These are phyloP conservation scores for Begonia fuchsioides DNA, from an alignment of 306 rosid genomes.

Conservation along the genomic window DNA sequence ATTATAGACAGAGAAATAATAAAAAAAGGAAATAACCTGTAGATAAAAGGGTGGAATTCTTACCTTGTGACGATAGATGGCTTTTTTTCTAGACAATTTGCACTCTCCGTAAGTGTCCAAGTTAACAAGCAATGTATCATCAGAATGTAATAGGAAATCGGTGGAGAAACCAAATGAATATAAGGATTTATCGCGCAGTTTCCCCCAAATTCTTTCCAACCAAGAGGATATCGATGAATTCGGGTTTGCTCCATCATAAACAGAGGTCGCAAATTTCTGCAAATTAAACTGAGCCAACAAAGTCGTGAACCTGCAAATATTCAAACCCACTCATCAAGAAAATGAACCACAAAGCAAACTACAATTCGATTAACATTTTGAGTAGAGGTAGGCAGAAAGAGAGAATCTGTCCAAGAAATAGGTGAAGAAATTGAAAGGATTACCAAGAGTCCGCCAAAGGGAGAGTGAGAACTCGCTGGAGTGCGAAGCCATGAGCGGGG, in stretches of 20 bases:
- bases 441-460: slow-evolving; percentile 54
- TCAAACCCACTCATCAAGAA: slow-evolving; percentile 17
- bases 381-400: background rate
- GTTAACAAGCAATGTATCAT: slow-evolving; percentile 51
- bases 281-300: slow-evolving; percentile 78
- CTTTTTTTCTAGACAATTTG: slow-evolving; percentile 40
- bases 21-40: too few species aligned
- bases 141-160: slow-evolving; percentile 41
- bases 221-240: slow-evolving; percentile 27
- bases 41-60: slow-evolving; percentile 3
- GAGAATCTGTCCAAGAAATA: background rate
- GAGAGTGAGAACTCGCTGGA: slow-evolving; percentile 56
- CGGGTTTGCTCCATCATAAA: slow-evolving; percentile 25
- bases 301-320: slow-evolving; percentile 48
- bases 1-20: background rate
- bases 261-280: slow-evolving; percentile 52
- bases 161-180: slow-evolving; percentile 62
- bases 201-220: slow-evolving; percentile 29
- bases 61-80: slow-evolving; percentile 54
- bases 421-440: background rate
- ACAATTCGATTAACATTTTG: background rate
- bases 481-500: slow-evolving; percentile 29
- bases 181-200: slow-evolving; percentile 45
- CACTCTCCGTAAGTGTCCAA: slow-evolving; percentile 39
- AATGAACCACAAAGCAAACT: slow-evolving; percentile 5